Percentiles rank a stretch among this genome's conserved stretches.
Conservation (phyloP, 257 asterid species). For the Petunia secreta region DNA sequence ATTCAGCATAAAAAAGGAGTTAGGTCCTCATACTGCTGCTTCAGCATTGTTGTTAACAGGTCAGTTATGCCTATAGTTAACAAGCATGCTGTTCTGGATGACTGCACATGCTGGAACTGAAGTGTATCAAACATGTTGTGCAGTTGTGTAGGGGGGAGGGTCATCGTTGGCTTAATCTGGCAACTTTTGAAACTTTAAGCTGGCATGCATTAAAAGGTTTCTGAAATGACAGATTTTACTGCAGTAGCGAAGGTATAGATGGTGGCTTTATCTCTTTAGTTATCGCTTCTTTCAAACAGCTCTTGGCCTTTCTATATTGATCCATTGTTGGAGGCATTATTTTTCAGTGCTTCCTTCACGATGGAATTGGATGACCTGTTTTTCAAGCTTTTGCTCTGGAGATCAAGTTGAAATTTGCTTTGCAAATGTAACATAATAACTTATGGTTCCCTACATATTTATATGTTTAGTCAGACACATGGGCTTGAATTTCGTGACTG, state of each 20-base stretch:
- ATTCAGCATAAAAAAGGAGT: slow-evolving; percentile 1
- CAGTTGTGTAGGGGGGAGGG: not conserved
- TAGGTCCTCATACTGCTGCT: slow-evolving; percentile 1
- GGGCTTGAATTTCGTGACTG: not conserved
- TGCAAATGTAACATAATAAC: no score
- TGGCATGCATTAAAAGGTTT: not conserved
- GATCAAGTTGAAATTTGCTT: not conserved
- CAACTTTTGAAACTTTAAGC: not conserved
- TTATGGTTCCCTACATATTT: not conserved
- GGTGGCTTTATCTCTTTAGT: not conserved
- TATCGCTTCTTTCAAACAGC: not conserved
- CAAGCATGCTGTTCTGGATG: not conserved
- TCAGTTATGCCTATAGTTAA: not conserved
- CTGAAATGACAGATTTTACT: slow-evolving; percentile 8
- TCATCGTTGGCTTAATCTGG: not conserved
- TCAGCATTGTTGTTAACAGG: slow-evolving; percentile 1
- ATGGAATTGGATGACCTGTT: not conserved
- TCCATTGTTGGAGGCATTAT: not conserved
- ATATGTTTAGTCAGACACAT: not conserved
- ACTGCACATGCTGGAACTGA: not conserved
- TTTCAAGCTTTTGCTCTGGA: not conserved
- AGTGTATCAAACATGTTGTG: not conserved
- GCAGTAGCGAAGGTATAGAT: slow-evolving; percentile 17
- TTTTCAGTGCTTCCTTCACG: slow-evolving; percentile 1
- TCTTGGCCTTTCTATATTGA: slow-evolving; percentile 5